Base-by-base conservation (phyloP, 306 rosid species). In the Begonia fuchsioides region DNA sequence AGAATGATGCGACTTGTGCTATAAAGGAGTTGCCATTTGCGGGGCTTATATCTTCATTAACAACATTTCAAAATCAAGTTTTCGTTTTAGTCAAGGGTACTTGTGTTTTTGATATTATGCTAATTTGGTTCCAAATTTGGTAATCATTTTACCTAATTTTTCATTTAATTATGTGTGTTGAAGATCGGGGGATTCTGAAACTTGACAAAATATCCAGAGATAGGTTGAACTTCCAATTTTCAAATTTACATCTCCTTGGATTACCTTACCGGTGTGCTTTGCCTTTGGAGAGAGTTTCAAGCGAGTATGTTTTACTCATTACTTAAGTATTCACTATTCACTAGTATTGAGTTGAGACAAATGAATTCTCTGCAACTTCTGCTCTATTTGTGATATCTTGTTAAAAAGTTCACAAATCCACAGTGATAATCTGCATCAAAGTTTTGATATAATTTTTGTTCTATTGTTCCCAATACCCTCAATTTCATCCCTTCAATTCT, bases 101-200 rank as follows among this genome's bases (percentile, higher is more conserved):
- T 52, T 13, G 32, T 20, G 20, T 61, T 64, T 45, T 62, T 44
- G 15, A 16, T 44, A 43, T 47, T 57, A 26, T 12, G 12, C 58
- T 19, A 10, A 15, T 17, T 56, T 55, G 54, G 43, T 14, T 6
- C 64, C n/a, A 50, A 38, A 53, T 54, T 63, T 17, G 58, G 62
- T 39, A 44, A 8, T 49, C 32, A 49, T 38, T n/a, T n/a, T 51
- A 60, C 44, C 65, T 16, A 55, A 40, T 60, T 58, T 50, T 59
- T 62, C 32, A 39, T 55, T 70, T 56, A 26, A 48, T 48, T 43
- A n/a, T 71, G 56, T 63, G 50, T n/a, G 54, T 47, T 74, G 64
- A 56, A 90, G 97, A 62, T 70, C 97, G 76, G 72, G 81, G 76
- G 64, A 62, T 90, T 75, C 53, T 76, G 76, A 90, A 81, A 73